Percentiles rank a stretch among this genome's conserved stretches.
Conservation (phyloP, 192 early-diverging fungal species). For the Physocladia obscura region DNA sequence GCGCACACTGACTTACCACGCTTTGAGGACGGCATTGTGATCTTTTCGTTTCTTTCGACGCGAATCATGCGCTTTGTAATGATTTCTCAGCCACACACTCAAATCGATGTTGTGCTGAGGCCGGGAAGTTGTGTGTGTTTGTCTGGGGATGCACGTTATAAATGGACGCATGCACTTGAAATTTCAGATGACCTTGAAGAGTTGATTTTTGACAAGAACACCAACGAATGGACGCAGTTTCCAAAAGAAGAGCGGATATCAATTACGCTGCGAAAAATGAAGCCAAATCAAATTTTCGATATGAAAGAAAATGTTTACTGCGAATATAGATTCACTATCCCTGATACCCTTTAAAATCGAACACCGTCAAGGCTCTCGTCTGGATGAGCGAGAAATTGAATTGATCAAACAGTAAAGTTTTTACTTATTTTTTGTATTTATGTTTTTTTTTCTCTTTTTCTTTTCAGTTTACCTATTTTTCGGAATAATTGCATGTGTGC, state of each 20-base stretch:
- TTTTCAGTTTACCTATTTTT: no score
- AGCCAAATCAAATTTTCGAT: slow-evolving; percentile 8
- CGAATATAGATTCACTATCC: no score
- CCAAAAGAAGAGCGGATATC: slow-evolving; percentile 26
- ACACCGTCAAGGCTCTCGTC: no score
- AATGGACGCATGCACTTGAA: slow-evolving; percentile 57
- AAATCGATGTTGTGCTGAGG: slow-evolving; percentile 22
- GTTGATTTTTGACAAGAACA: slow-evolving; percentile 13
- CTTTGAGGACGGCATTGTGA: slow-evolving; percentile 53
- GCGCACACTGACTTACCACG: slow-evolving; percentile 55
- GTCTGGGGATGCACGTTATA: slow-evolving; percentile 47
- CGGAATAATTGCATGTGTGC: no score
- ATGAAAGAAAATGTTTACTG: no score
- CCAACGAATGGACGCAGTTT: no score
- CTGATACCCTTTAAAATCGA: no score
- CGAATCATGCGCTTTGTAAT: slow-evolving; percentile 42
- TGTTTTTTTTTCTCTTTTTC: no score
- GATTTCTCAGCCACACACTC: background rate
- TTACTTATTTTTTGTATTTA: no score
- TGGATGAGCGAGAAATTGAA: no score
- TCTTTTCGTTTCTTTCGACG: slow-evolving; percentile 43
- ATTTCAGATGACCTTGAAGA: background rate
- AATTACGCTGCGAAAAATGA: slow-evolving; percentile 30
- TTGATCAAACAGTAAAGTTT: no score
- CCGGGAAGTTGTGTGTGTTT: slow-evolving; percentile 50